Evolutionary conservation across 768 basidiomycete species (phyloP), one percentile per base, ranked within the genome.

Genomic region (Fomitopsis pulvina): DNA sequence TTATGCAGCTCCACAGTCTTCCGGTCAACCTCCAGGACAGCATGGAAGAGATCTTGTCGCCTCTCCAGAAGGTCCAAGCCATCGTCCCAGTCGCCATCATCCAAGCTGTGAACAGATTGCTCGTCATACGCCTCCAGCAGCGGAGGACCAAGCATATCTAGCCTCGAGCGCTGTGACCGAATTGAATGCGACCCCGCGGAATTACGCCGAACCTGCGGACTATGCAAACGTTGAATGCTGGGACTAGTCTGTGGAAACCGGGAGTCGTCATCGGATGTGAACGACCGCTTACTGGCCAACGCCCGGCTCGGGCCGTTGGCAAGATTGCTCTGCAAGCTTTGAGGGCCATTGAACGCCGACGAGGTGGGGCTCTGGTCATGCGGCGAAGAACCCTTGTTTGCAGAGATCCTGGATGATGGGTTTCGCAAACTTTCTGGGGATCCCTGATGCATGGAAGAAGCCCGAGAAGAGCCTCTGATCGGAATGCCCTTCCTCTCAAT

Each of bases 151-250:
- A 30, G 45, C 52, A 52, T 54, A 24, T 52, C 54, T 28, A 48
- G 57, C 18, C 52, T 49, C 7, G 56, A 53, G 1, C 53, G 50
- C 11, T 55, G 54, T 22, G 62, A 63, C 8, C 55, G 57, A 12
- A 59, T 47, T 3, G 62, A 63, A 20, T 53, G 53, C 12, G 58
- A 60, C 9, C 62, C 59, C 18, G 46, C 44, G 21, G 62, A 63
- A 38, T 56, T 55, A 11, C 60, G 55, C 21, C 62, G 59, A 20
- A 37, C 40, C n/a, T 28, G 20, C 4, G 46, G 46, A 25, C 14
- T 12, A 32, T 21, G 30, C 48, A 12, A 16, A 43, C 50, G 40
- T 40, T 37, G 29, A 10, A 34, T 12, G 27, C n/a, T 26, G 3
- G 50, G 50, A 41, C 50, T 46, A 14, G 43, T 8, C 26, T 51